Evolutionary conservation across 2,329 filamentous ascomycete species (phyloP), one percentile per base, ranked within the genome.

Genomic region (Lecanosticta acicola): DNA sequence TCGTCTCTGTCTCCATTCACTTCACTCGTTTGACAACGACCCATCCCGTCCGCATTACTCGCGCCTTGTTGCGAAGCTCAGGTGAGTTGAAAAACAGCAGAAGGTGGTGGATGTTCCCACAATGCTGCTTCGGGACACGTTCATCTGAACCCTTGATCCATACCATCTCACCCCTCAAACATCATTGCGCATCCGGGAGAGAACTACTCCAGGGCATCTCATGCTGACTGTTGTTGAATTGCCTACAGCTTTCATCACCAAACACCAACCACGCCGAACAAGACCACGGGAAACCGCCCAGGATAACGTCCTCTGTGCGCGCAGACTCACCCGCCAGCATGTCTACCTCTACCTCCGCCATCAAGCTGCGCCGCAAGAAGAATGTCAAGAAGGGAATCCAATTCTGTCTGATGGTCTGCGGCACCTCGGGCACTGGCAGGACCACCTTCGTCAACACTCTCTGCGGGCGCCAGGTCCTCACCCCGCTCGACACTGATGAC

Each of bases 381-480:
- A 97, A 98, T 81, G 91, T 98, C 76, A 96, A 96, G 86, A 96
- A 96, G 82, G 93, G 93, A 68, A 97, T 98, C 68, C 93, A 98
- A 79, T 98, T 98, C 78, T 97, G 90, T 73, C 75, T 98, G 81
- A 98, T 98, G 93, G 93, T 98, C 66, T 97, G 93, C 70, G 93
- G 93, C 77, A 93, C 93, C 68, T 97, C 91, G 62, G 93, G 93
- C 72, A 97, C 93, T 73, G 93, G 93, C 66, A 87, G 93, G 68
- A 98, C 93, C 57, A 98, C 93, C 64, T 98, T 98, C 66, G 93
- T 98, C 72, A 98, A 98, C 79, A 98, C 93, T 42, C 88, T 98
- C 59, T 98, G 93, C 76, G 88, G 89, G 68, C 90, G 95, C 79
- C 80, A 83, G 64, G 93, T 98, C 43, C 82, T 98, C 57, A 75